A percentile compares a stretch with the other conserved stretches of the same genome.
These are phyloP conservation scores for Tylopilus intermedius DNA, from an alignment of 768 basidiomycete species.

Conservation along the genomic window DNA sequence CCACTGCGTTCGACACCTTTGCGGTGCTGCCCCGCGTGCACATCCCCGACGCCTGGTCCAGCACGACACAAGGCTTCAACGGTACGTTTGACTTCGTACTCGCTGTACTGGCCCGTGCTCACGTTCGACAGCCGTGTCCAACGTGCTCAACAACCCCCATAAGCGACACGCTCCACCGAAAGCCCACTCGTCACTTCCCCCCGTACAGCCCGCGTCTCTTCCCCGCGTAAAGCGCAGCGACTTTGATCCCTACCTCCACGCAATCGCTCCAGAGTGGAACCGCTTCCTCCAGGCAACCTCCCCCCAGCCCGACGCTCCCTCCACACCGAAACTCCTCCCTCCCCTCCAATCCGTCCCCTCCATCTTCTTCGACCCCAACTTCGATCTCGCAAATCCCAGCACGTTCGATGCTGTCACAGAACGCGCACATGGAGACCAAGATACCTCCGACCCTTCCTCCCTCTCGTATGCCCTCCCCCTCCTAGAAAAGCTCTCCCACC, in stretches of 20 bases:
- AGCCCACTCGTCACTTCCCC: conserved; percentile 73
- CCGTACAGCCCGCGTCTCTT: conserved; percentile 66
- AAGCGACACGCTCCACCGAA: conserved; percentile 83
- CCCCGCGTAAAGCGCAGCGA: conserved; percentile 78
- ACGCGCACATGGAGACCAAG: conserved; percentile 37
- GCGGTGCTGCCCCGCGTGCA: conserved; percentile 37
- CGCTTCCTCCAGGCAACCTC: conserved; percentile 50
- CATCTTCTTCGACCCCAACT: conserved; percentile 73
- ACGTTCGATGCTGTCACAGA: conserved; percentile 78
- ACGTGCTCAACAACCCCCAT: conserved; percentile 87
- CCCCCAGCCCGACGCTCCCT: conserved; percentile 24
- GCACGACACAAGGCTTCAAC: conserved; percentile 82
- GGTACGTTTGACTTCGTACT: conserved; percentile 43
- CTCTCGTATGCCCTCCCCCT: conserved; percentile 67
- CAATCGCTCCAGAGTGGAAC: conserved; percentile 73
- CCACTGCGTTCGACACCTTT: conserved; percentile 59
- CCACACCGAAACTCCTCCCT: conserved; percentile 45
- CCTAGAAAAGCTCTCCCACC: conserved; percentile 85
- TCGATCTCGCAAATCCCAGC: conserved; percentile 76
- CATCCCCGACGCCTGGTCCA: conserved; percentile 63
- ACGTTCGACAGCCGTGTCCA: conserved; percentile 74
- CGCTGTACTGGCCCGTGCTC: neutral
- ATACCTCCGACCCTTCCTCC: conserved; percentile 50
- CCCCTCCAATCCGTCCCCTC: conserved; percentile 71
- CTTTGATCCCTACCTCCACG: conserved; percentile 76